These are phyloP conservation scores for Aphanomyces euteiches DNA, from an alignment of 352 stramenopile genomes.

Conservation along the genomic window DNA sequence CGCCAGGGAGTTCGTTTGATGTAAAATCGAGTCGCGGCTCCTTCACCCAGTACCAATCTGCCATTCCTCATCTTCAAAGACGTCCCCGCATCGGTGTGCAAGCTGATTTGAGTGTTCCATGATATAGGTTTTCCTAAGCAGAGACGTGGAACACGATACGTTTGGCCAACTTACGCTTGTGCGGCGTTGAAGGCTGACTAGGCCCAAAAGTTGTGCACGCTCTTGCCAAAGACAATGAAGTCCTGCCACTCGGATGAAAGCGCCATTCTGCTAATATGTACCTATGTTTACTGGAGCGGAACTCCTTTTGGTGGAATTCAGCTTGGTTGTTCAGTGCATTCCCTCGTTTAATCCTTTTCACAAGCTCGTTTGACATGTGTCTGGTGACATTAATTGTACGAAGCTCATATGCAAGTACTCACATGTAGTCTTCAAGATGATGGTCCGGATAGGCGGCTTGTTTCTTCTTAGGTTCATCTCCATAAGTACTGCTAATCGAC, in stretches of 20 bases:
- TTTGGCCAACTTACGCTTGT: not conserved
- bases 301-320: not conserved
- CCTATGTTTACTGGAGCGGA: not conserved
- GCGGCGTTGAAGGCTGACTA: not conserved
- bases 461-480: no score
- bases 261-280: not conserved
- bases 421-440: conserved; percentile 26
- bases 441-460: not conserved
- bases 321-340: not conserved
- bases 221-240: not conserved
- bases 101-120: conserved; percentile 3
- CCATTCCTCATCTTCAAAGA: not conserved
- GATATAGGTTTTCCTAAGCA: not conserved
- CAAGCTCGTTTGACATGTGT: conserved; percentile 16
- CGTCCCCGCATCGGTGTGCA: not conserved
- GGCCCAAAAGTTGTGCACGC: no score
- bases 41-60: not conserved
- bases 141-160: not conserved
- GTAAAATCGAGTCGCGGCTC: not conserved
- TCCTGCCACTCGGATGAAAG: not conserved
- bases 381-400: not conserved
- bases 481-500: no score
- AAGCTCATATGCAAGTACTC: not conserved
- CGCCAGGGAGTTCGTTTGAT: not conserved
- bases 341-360: not conserved